Evolutionary conservation across 192 early-diverging fungal species (phyloP).

Genomic region (Phlyctochytrium bullatum): DNA sequence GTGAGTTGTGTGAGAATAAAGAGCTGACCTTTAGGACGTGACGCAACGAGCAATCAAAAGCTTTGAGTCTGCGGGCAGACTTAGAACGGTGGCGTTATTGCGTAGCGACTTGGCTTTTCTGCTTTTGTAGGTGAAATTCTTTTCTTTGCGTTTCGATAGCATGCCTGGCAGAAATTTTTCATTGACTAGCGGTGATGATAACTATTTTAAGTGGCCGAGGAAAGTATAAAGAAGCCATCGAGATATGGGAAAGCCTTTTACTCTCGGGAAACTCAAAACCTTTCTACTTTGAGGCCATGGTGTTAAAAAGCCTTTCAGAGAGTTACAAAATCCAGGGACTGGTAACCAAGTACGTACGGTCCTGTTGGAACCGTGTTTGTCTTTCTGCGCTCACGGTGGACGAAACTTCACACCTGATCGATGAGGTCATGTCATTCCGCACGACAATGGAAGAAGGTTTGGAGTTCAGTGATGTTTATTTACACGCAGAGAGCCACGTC

Average conservation of each 20-base stretch:
- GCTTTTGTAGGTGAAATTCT: conserved; percentile 61
- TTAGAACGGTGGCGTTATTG: conserved; percentile 58
- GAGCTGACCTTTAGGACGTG: conserved; percentile 41
- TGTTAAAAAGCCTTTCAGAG: background rate
- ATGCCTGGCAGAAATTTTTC: too few species aligned
- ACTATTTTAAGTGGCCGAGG: too few species aligned
- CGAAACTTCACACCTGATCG: background rate
- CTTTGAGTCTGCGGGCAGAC: conserved; percentile 64
- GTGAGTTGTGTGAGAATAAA: conserved; percentile 33
- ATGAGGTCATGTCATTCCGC: too few species aligned
- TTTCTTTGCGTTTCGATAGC: too few species aligned
- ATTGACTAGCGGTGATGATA: too few species aligned
- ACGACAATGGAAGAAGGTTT: too few species aligned
- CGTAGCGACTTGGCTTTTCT: conserved; percentile 76
- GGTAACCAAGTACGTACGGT: background rate
- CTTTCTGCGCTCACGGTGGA: background rate
- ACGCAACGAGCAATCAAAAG: conserved; percentile 66
- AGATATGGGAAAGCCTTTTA: conserved; percentile 54
- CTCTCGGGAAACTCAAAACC: conserved; percentile 40
- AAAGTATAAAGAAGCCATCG: conserved; percentile 10
- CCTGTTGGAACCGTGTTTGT: background rate
- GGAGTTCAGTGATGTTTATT: too few species aligned
- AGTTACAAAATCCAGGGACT: background rate
- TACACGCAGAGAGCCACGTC: background rate
- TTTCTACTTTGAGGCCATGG: conserved; percentile 51